These are phyloP conservation scores for Neoascochyta sp. DNA, from an alignment of 2,329 filamentous ascomycete species.

Conservation along the genomic window DNA sequence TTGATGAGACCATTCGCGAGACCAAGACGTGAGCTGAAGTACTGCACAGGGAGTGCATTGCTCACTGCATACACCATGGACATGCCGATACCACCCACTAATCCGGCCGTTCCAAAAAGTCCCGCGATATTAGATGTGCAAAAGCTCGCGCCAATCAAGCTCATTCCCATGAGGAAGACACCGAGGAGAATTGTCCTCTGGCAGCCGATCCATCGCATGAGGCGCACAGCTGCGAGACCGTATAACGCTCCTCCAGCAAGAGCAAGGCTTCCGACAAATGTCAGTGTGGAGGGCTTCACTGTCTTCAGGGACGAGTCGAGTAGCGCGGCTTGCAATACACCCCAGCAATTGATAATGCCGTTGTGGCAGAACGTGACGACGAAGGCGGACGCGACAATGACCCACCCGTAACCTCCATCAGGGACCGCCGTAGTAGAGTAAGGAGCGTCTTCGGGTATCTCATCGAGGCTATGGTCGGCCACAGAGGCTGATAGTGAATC, in stretches of 20 bases:
- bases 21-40: conserved; percentile 23
- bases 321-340: conserved; percentile 57
- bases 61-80: conserved; percentile 21
- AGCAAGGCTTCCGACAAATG: conserved; percentile 57
- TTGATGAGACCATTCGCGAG: conserved; percentile 30
- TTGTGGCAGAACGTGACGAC: conserved; percentile 51
- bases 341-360: conserved; percentile 58
- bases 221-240: conserved; percentile 51
- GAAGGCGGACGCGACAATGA: conserved; percentile 51
- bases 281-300: conserved; percentile 49
- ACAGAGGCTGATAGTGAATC: too few relatives aligned
- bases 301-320: conserved; percentile 46
- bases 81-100: conserved; percentile 46
- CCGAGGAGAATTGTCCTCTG: conserved; percentile 48
- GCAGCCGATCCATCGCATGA: conserved; percentile 51
- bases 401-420: conserved; percentile 57
- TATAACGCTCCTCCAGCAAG: conserved; percentile 51
- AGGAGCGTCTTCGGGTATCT: conserved; percentile 4
- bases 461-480: conserved; percentile 1
- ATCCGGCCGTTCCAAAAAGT: conserved; percentile 48
- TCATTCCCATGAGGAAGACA: conserved; percentile 49
- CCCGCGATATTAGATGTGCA: conserved; percentile 24
- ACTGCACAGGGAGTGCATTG: conserved; percentile 23
- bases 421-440: conserved; percentile 32
- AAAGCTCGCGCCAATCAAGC: conserved; percentile 50